Base-by-base conservation (phyloP, 805 yeast genomes). In the Saccharomycopsis sp. region DNA sequence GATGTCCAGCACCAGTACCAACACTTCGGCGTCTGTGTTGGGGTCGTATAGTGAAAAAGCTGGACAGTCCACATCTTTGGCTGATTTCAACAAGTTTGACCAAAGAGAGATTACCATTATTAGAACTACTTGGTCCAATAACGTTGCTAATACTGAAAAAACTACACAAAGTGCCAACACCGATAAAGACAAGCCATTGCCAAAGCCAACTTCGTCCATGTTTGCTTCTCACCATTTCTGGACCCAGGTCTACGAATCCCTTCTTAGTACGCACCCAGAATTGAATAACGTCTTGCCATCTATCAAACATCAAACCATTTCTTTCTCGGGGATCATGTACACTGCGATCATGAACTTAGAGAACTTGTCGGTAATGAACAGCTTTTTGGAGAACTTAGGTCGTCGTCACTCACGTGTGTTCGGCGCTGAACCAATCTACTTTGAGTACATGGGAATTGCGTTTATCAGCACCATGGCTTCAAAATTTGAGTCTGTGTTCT, bases 361-460 rank as follows among this genome's bases (percentile, higher is more conserved):
- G 53, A 78, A 79, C 63, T 70, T 82, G 57, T 61, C 73, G 1
- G 67, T 67, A 18, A 70, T 82, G 68, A 77, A 80, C 62, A 81
- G 75, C 24, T 79, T 79, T 52, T 68, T 82, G 54, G 71, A 73
- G 41, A 77, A 75, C 53, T 70, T 82, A 61, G 85, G 84, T 12
- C 79, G 81, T 63, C 67, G 80, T 50, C 86, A 82, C 64, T 67
- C 80, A 4, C 65, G 87, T 53, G 79, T 82, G 34, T 69, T 82
- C 63, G 81, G 81, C 34, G 80, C 81, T 47, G 83, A 80, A 59
- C 74, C 83, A 0, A 69, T 73, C 1, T 79, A 77, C 65, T 82
- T 80, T 62, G 79, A 80, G 64, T 67, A 78, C 44, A 80, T 82
- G 85, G 87, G 85, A 3, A 81, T 78, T 61, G 84, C 84, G 0